Evolutionary conservation across 1,284 basidiomycete species (phyloP).

Genomic region (Butyriboletus appendiculatus): DNA sequence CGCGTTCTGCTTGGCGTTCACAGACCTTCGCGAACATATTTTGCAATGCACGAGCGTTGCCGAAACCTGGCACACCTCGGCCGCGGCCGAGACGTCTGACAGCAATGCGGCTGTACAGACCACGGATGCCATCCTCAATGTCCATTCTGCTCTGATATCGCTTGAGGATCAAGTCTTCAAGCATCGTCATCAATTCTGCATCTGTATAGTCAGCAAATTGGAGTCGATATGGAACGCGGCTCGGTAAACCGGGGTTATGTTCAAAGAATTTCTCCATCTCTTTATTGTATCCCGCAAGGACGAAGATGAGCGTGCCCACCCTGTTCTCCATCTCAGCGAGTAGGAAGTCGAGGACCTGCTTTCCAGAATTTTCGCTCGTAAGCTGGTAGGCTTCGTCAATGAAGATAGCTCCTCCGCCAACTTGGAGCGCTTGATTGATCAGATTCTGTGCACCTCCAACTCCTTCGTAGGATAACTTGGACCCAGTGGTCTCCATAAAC

Average conservation of each 20-base stretch:
- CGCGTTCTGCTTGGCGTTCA: constrained; percentile 52
- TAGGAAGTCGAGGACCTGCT: constrained; percentile 62
- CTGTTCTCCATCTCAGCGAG: constrained; percentile 72
- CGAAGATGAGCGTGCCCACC: constrained; percentile 60
- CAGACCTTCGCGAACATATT: constrained; percentile 47
- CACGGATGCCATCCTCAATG: constrained; percentile 54
- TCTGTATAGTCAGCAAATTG: constrained; percentile 61
- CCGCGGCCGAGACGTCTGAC: constrained; percentile 56
- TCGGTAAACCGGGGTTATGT: constrained; percentile 64
- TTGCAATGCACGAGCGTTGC: constrained; percentile 62
- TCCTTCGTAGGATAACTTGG: constrained; percentile 55
- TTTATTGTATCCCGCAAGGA: constrained; percentile 65
- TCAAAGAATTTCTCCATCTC: constrained; percentile 76
- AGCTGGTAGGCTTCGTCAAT: constrained; percentile 70
- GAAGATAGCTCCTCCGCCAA: constrained; percentile 63
- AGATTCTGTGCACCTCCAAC: constrained; percentile 48
- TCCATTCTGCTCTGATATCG: constrained; percentile 50
- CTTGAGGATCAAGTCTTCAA: constrained; percentile 48
- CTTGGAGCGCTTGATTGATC: constrained; percentile 44
- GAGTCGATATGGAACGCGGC: constrained; percentile 60
- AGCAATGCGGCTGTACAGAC: constrained; percentile 55
- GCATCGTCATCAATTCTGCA: constrained; percentile 51
- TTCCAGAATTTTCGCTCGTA: constrained; percentile 43
- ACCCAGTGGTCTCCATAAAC: constrained; percentile 63
- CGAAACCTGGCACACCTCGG: constrained; percentile 57